These are phyloP conservation scores for Fonsecaea monophora DNA, from an alignment of 2,329 filamentous ascomycete species.

Conservation along the genomic window DNA sequence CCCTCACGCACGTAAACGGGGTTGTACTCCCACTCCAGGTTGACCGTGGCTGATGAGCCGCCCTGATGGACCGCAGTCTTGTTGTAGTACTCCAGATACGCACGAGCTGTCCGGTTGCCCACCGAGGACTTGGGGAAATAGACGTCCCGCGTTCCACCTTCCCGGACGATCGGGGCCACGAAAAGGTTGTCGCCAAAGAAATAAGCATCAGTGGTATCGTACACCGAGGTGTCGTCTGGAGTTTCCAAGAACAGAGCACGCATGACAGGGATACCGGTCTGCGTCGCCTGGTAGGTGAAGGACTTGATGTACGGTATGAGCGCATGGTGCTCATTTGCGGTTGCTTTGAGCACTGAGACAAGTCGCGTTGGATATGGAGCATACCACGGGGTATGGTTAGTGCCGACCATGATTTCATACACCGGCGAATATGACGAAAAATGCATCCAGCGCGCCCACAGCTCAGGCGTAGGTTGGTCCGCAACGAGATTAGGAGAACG, in stretches of 20 bases:
- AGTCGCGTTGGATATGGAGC: conserved; percentile 9
- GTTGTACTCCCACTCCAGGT: conserved; percentile 10
- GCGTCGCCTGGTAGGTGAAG: conserved; percentile 12
- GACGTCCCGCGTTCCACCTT: conserved; percentile 7
- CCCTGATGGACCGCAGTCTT: conserved; percentile 6
- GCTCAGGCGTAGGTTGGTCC: conserved; percentile 3
- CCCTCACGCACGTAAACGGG: conserved; percentile 16
- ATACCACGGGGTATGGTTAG: conserved; percentile 16
- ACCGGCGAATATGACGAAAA: conserved; percentile 13
- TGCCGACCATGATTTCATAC: conserved; percentile 18
- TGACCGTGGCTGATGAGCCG: conserved; percentile 1
- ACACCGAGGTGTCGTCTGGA: neutral
- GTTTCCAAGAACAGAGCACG: conserved; percentile 16
- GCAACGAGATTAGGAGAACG: conserved; percentile 15
- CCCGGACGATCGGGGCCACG: conserved; percentile 10
- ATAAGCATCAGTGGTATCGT: conserved; percentile 13
- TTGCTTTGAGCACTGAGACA: conserved; percentile 12
- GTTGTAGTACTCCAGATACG: conserved; percentile 16
- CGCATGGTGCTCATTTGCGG: conserved; percentile 16
- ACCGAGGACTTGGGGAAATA: conserved; percentile 8
- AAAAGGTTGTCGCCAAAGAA: conserved; percentile 14
- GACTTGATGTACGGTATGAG: conserved; percentile 17
- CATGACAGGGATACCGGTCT: conserved; percentile 11
- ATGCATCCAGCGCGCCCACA: conserved; percentile 17
- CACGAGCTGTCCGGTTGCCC: neutral